Evolutionary conservation across 495 filamentous ascomycete genomes (phyloP), one percentile per base, ranked within the genome.

Genomic region (Tetracladium setigerum): DNA sequence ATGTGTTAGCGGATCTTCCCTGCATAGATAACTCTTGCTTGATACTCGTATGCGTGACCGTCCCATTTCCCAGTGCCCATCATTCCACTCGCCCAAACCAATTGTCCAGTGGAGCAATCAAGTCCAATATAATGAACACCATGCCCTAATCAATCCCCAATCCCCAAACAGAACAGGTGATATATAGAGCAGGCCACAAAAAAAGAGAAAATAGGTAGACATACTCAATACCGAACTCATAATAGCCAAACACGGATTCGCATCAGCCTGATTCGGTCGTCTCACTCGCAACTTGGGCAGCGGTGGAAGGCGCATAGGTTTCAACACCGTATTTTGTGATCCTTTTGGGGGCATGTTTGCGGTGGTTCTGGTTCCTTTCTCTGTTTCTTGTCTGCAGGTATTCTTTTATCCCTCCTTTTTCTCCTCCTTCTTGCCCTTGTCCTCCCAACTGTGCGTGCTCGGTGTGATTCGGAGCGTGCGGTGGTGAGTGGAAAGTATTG

Each of bases 221-320:
- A 37, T 83, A 95, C 89, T 81, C 49, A 98, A 73, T 38, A 98
- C 82, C n/a, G 84, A 82, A 18, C 82, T 81, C 92, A 98, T 95
- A 44, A 95, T 70, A 18, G 75, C 71, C 32, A 89, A 56, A 63
- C 92, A 98, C 22, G 89, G 83, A 59, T 92, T 94, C 52, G 71
- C 66, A 52, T 86, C 74, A 52, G 81, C 57, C 57, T 78, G 70
- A 63, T 95, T 89, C 37, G 92, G 87, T 47, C 82, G 76, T 55
- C 84, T 83, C 41, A 98, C 83, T 54, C 88, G 86, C 38, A 98
- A 79, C 53, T 81, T 78, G 47, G 79, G 79, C 44, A 98, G 79
- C 16, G 92, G 91, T 56, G 94, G 89, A 27, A 98, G 79, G 45
- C 87, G 88, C 50, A 90, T 84, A 15, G 83, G 80, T 48, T 66